Base-by-base conservation (phyloP, 2,329 filamentous ascomycete genomes). In the Corynespora cassiicola region DNA sequence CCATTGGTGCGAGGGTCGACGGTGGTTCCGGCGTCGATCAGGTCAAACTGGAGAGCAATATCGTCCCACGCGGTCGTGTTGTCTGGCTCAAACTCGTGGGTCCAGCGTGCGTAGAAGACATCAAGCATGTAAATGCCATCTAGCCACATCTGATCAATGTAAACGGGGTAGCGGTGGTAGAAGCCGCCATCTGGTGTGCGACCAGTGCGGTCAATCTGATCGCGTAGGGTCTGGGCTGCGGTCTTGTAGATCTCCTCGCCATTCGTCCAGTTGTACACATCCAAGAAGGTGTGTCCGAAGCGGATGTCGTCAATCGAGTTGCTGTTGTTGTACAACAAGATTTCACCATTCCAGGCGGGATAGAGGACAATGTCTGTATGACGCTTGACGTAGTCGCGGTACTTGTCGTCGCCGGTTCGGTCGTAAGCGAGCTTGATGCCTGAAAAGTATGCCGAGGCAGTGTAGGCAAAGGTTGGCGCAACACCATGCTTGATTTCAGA, bases 71-170 rank as follows among this genome's bases (percentile, higher is more conserved):
- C 73, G 2, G 53, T 58, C n/a, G 34, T 43, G 28, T 66, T 64
- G 12, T 47, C 30, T 0, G 56, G 44, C 4, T 59, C 47, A 40
- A 67, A 66, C 1, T 52, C 36, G 8, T 42, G 22, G 1, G 64
- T 65, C 30, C 45, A 58, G 29, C 54, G 52, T 6, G 58, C 49
- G 29, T 57, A 57, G 36, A 56, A 57, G 47, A 38, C 47, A 30
- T 55, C 50, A 7, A 53, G 55, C 58, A 63, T 63, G 42, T 53
- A 62, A 14, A 64, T 74, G 1, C 77, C 77, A 41, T 78, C 75
- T 0, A 79, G 66, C 76, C 77, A 78, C 76, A 78, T 78, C 50
- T 79, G 73, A 39, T 76, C 66, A 4, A 66, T 67, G 41, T 75
- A 77, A 2, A 63, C 60, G 27, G 71, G 54, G n/a, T 66, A 52